These are phyloP conservation scores for Leccinum griseonigrum DNA, from an alignment of 1,284 basidiomycete species.

Conservation along the genomic window DNA sequence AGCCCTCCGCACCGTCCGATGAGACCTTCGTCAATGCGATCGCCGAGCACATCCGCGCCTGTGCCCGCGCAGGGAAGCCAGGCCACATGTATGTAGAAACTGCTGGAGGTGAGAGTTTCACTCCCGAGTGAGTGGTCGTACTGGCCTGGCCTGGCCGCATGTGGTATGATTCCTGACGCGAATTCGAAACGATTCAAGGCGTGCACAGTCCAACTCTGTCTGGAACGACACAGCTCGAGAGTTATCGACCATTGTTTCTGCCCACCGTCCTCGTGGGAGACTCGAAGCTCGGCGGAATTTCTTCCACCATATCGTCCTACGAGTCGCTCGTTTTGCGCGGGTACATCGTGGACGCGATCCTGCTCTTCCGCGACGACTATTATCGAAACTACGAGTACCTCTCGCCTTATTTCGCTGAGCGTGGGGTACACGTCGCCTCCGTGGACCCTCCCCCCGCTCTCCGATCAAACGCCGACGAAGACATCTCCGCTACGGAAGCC, in stretches of 20 bases:
- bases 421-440: slow-evolving; percentile 59
- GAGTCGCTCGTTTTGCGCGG: slow-evolving; percentile 90
- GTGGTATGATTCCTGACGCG: slow-evolving; percentile 3
- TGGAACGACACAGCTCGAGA: slow-evolving; percentile 84
- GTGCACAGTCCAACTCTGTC: slow-evolving; percentile 91
- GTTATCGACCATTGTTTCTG: slow-evolving; percentile 81
- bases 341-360: slow-evolving; percentile 84
- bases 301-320: slow-evolving; percentile 90
- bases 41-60: slow-evolving; percentile 56
- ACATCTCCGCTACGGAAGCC: slow-evolving; percentile 54
- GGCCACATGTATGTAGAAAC: slow-evolving; percentile 89
- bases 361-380: slow-evolving; percentile 86
- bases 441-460: slow-evolving; percentile 62
- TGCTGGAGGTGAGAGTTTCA: slow-evolving; percentile 74
- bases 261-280: slow-evolving; percentile 90
- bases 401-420: slow-evolving; percentile 71
- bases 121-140: slow-evolving; percentile 13
- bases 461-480: slow-evolving; percentile 44
- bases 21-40: slow-evolving; percentile 69
- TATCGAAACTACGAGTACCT: slow-evolving; percentile 89
- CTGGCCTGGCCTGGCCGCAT: not conserved
- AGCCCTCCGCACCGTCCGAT: slow-evolving; percentile 50
- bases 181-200: slow-evolving; percentile 46
- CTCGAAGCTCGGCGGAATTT: slow-evolving; percentile 90
- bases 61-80: slow-evolving; percentile 37